These are phyloP conservation scores for Fusarium nurragi DNA, from an alignment of 2,329 filamentous ascomycete species.

Conservation along the genomic window DNA sequence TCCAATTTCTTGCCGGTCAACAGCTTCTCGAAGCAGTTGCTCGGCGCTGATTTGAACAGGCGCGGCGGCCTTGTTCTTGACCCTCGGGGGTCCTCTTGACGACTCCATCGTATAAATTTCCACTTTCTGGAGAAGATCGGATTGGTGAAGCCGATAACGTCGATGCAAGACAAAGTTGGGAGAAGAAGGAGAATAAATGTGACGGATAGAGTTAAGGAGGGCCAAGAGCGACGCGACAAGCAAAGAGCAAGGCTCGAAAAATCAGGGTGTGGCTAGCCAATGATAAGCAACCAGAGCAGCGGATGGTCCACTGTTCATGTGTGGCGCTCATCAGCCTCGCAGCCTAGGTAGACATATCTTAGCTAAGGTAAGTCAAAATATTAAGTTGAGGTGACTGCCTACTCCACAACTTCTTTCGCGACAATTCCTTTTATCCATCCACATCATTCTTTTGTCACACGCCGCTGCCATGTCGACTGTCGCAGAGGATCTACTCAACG, in stretches of 20 bases:
- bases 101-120: constrained; percentile 77
- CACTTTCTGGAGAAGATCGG: background rate
- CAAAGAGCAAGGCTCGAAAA: constrained; percentile 43
- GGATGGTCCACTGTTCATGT: constrained; percentile 5
- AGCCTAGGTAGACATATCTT: constrained; percentile 27
- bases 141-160: background rate
- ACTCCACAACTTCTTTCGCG: constrained; percentile 20
- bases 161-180: background rate
- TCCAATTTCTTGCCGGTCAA: constrained; percentile 90
- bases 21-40: constrained; percentile 95
- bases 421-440: constrained; percentile 19
- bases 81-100: constrained; percentile 88
- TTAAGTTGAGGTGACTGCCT: constrained; percentile 25
- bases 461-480: constrained; percentile 78
- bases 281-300: background rate
- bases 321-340: constrained; percentile 45
- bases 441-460: constrained; percentile 11
- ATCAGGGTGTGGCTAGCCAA: constrained; percentile 30
- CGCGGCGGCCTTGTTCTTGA: constrained; percentile 98
- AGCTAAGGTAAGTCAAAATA: constrained; percentile 27
- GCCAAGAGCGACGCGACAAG: constrained; percentile 34
- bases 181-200: constrained; percentile 1
- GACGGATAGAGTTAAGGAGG: constrained; percentile 21
- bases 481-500: constrained; percentile 90
- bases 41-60: constrained; percentile 93